phyloP scores from a whole-genome alignment of 768 basidiomycete species.

The Boletus tomentosulus region DNA sequence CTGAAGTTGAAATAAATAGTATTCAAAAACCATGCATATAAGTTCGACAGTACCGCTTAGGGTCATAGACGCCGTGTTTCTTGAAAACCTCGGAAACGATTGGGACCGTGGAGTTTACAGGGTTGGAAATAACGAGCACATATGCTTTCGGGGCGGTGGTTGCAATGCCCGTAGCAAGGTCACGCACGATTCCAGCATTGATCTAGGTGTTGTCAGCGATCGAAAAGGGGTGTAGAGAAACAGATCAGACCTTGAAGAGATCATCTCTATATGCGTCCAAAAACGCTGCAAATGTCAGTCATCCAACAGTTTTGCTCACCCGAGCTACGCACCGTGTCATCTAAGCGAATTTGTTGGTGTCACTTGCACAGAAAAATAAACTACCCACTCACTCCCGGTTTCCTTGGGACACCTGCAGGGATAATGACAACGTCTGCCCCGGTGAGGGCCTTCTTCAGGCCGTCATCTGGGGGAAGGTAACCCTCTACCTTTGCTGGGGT shows the following conservation, averaged over 20 bases:
- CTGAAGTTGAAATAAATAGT: neutral
- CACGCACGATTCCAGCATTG: constrained; percentile 95
- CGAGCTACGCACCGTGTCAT: constrained; percentile 45
- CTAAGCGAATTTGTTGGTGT: constrained; percentile 24
- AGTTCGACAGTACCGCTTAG: constrained; percentile 62
- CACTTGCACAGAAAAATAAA: neutral
- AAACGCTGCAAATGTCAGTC: constrained; percentile 5
- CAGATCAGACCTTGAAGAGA: constrained; percentile 75
- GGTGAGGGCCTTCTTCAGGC: constrained; percentile 74
- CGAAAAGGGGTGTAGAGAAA: neutral
- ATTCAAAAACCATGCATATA: too few relatives aligned
- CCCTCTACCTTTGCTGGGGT: constrained; percentile 84
- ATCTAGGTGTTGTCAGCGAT: constrained; percentile 49
- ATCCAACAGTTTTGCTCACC: neutral
- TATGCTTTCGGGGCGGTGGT: constrained; percentile 82
- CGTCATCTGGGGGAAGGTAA: constrained; percentile 74
- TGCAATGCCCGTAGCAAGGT: constrained; percentile 89
- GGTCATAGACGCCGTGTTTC: constrained; percentile 86
- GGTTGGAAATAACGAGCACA: constrained; percentile 97
- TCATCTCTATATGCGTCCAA: constrained; percentile 62
- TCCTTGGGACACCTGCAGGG: constrained; percentile 94
- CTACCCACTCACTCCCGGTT: constrained; percentile 70
- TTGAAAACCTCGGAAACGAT: constrained; percentile 95
- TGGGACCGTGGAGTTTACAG: constrained; percentile 98
- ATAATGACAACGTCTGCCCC: constrained; percentile 92